Percentiles rank a stretch among this genome's conserved stretches.
Evolutionary conservation across 495 filamentous ascomycete genomes (phyloP).

Genomic region (Hypomontagnella submonticulosa): DNA sequence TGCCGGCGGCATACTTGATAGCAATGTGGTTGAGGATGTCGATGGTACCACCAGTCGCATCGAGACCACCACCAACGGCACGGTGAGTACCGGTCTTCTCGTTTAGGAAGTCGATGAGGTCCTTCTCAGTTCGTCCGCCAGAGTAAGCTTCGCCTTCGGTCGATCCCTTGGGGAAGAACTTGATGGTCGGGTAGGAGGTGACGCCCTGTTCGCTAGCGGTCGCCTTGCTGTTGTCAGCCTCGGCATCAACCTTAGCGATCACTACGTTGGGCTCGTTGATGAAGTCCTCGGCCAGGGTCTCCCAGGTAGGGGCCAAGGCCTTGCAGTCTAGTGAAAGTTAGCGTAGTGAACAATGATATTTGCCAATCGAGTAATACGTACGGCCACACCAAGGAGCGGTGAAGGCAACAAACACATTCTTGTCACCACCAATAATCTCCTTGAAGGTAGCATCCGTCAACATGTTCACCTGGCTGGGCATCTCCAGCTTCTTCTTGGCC

Average conservation of each 20-base stretch:
- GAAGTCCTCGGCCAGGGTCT: constrained; percentile 86
- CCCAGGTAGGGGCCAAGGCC: constrained; percentile 89
- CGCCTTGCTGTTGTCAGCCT: constrained; percentile 83
- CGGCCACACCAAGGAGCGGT: constrained; percentile 97
- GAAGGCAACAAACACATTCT: constrained; percentile 94
- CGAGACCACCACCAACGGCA: constrained; percentile 80
- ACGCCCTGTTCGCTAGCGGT: constrained; percentile 82
- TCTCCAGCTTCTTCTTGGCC: constrained; percentile 73
- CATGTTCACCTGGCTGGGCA: constrained; percentile 77
- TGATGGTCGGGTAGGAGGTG: constrained; percentile 92
- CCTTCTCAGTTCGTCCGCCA: constrained; percentile 80
- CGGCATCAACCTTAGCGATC: constrained; percentile 94
- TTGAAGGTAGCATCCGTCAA: constrained; percentile 84
- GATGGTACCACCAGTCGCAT: constrained; percentile 84
- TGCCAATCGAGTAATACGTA: constrained; percentile 62
- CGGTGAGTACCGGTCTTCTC: constrained; percentile 90
- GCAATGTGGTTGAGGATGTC: constrained; percentile 79
- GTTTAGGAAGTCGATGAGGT: constrained; percentile 86
- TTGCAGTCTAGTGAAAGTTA: constrained; percentile 84
- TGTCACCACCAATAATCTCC: constrained; percentile 80
- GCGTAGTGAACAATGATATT: constrained; percentile 20
- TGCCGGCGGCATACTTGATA: constrained; percentile 69
- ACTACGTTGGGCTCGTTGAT: constrained; percentile 77
- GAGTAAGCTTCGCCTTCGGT: constrained; percentile 77
- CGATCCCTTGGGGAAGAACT: constrained; percentile 94